phyloP scores from a whole-genome alignment of 306 rosid genomes.

The Medicago ruthenica region DNA sequence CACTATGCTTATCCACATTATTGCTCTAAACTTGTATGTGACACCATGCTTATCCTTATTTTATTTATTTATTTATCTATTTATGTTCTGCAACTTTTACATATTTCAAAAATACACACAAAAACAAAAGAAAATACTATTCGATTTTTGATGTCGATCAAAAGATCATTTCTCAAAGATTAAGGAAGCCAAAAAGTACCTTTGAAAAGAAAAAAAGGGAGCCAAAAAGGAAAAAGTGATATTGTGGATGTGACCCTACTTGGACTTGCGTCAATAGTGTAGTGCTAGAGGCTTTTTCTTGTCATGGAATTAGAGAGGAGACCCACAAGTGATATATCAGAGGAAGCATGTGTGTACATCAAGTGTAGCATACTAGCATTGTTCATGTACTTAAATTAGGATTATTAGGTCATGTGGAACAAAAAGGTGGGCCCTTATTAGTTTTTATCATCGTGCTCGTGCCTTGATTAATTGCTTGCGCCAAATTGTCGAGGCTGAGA shows the following conservation, averaged over 20 bases:
- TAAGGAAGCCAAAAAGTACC: no score
- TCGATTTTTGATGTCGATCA: no score
- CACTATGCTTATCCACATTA: no score
- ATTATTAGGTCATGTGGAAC: constrained; percentile 23
- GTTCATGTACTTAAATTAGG: background rate
- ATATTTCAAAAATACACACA: no score
- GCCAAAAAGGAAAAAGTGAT: background rate
- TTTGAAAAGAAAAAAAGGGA: background rate
- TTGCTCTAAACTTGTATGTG: no score
- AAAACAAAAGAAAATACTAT: no score
- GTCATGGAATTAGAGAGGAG: background rate
- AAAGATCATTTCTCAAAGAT: background rate
- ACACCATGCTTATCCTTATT: no score
- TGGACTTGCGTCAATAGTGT: background rate
- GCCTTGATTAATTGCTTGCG: constrained; percentile 14
- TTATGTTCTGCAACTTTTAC: no score
- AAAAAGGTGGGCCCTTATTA: constrained; percentile 28
- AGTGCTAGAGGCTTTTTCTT: constrained; percentile 5
- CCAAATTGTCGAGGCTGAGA: constrained; percentile 6
- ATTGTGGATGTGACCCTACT: constrained; percentile 35
- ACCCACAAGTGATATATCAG: constrained; percentile 28
- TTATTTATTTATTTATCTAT: no score
- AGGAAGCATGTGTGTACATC: constrained; percentile 5
- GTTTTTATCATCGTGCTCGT: constrained; percentile 10
- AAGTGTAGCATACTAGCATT: background rate